Base-by-base conservation (phyloP, 768 basidiomycete genomes). In the Rhizopogon vinicolor region DNA sequence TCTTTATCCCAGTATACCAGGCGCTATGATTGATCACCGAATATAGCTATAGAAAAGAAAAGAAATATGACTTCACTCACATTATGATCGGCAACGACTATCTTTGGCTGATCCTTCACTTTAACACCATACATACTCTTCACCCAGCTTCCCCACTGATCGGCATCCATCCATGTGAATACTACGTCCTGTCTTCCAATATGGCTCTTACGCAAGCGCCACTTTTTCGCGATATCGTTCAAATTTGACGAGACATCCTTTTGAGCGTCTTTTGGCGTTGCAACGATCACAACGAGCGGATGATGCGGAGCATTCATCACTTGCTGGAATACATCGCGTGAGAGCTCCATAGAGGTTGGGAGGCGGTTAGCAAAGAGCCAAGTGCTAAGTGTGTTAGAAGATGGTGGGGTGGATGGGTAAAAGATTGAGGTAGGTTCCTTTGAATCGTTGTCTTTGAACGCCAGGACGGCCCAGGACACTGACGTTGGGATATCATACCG, bases 91-190 rank as follows among this genome's bases (percentile, higher is more conserved):
- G 88, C 80, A 54, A 97, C 80, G n/a, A 96, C 78, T 22, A 92
- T 76, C 10, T 61, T 62, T 7, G 72, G 69, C 22, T 66, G 67
- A 0, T 56, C 52, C 7, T 48, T 59, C 8, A 59, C 55, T 60
- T 69, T 74, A 61, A 93, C 74, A 29, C 87, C 86, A 72, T 98
- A 98, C 85, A 93, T 93, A 62, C 84, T 86, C 77, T 91, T 93
- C 73, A 96, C 74, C 94, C 94, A 98, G 50, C 81, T 85, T 25
- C 71, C 78, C 94, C 96, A 98, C 69, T 78, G 81, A 25, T 83
- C 84, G 2, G 76, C 81, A 64, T 99, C 92, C 83, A 97, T 93
- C 87, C 88, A 93, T 8, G 87, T 79, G 70, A 94, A 97, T 48
- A 94, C 81, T 0, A 96, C 86, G 42, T 84, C 79, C 37, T 78